Evolutionary conservation across 2,329 filamentous ascomycete genomes (phyloP), one percentile per base, ranked within the genome.

Genomic region (Trichoderma asperellum): DNA sequence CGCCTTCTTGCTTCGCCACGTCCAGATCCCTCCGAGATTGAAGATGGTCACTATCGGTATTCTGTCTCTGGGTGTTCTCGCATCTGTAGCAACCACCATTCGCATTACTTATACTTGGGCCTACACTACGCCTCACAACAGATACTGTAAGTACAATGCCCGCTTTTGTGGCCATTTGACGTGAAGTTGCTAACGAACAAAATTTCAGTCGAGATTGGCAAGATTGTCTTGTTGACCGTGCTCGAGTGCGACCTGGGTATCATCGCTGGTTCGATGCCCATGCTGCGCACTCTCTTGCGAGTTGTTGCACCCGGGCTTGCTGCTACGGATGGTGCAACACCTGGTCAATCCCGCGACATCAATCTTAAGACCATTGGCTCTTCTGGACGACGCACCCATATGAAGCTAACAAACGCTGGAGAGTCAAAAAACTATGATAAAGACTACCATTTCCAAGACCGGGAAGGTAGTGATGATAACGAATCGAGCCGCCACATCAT

Each of bases 151-250:
- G 59, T 49, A 10, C 5, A 16, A 18, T 34, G 40, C 32, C 5
- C 52, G 1, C 24, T 4, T 14, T n/a, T 14, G 52, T 16, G 27
- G 24, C 27, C 52, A n/a, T 43, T 43, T 43, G 21, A 24, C 10
- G 2, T 8, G 10, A 49, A 24, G 43, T 5, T 49, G 47, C 47
- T 49, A 49, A 49, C 21, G 10, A 2, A 21, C n/a, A 10, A 49
- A 21, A 24, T 11, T 24, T 47, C 12, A 62, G 59, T 34, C 47
- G 21, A 29, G 1, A 62, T 62, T 47, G 59, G 21, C 40, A 62
- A 62, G n/a, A 62, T 62, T 34, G 40, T 62, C 40, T 24, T 62
- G 59, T 62, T 62, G 59, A 62, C 59, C 4, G 59, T 62, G 4
- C 59, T 62, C 18, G 59, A 62, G 59, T 62, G 59, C 29, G 59